Evolutionary conservation across 441 rosid species (phyloP).

Genomic region (Adansonia gregorii): DNA sequence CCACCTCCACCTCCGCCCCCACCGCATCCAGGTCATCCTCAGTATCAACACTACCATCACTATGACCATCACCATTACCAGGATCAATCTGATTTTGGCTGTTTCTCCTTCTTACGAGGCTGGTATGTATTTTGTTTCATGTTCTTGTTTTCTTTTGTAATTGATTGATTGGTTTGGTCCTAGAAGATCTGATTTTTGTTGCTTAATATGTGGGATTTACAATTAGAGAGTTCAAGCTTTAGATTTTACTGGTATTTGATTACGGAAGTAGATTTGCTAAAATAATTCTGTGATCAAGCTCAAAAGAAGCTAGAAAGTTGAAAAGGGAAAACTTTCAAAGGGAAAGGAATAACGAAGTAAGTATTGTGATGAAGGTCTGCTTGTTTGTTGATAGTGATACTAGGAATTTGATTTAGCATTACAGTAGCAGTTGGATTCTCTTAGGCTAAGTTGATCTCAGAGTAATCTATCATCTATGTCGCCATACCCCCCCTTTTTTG

Average conservation of each 20-base stretch:
- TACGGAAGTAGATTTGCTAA: neutral
- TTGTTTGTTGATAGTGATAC: neutral
- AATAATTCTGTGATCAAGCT: neutral
- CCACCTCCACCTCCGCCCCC: slow-evolving; percentile 50
- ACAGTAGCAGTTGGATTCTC: neutral
- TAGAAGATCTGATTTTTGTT: neutral
- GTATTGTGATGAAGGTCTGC: neutral
- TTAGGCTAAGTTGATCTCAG: neutral
- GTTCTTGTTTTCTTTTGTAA: neutral
- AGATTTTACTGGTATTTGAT: neutral
- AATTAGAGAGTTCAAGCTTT: slow-evolving; percentile 2
- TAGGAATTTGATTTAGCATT: neutral
- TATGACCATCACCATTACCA: slow-evolving; percentile 62
- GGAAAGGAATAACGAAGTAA: neutral
- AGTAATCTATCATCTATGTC: neutral
- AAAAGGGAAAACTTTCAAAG: neutral
- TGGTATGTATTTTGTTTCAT: slow-evolving; percentile 48
- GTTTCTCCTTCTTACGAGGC: slow-evolving; percentile 67
- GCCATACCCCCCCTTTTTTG: neutral
- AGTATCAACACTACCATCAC: slow-evolving; percentile 44
- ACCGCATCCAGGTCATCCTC: slow-evolving; percentile 42
- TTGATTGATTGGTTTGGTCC: neutral
- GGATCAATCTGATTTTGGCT: slow-evolving; percentile 52
- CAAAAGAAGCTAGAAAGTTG: neutral
- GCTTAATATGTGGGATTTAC: neutral